These are phyloP conservation scores for Takashimella tepidaria DNA, from an alignment of 1,284 basidiomycete species.

Conservation along the genomic window DNA sequence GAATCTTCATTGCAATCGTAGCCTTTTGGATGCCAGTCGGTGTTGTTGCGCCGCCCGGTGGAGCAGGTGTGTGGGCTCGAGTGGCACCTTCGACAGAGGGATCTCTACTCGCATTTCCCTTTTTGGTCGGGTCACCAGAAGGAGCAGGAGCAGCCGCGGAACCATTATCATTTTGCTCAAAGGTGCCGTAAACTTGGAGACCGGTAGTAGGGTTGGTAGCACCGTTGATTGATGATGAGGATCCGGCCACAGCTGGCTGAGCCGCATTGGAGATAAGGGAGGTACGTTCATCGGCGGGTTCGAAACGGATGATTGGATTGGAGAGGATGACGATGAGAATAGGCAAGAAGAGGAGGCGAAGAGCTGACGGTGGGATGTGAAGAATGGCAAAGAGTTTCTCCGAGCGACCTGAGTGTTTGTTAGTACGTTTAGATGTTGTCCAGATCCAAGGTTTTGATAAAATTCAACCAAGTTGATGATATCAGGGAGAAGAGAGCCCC, in stretches of 20 bases:
- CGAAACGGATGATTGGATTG: slow-evolving; percentile 31
- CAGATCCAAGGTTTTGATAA: not conserved
- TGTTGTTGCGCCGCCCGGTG: slow-evolving; percentile 1
- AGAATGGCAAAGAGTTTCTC: slow-evolving; percentile 33
- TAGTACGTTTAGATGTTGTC: too few species aligned
- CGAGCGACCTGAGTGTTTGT: slow-evolving; percentile 12
- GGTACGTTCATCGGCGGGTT: slow-evolving; percentile 33
- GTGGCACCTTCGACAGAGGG: not conserved
- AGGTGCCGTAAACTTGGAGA: slow-evolving; percentile 28
- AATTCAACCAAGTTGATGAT: too few species aligned
- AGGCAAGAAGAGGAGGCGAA: slow-evolving; percentile 34
- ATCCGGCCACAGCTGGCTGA: not conserved
- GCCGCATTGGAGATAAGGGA: slow-evolving; percentile 22
- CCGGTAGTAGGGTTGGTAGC: too few species aligned
- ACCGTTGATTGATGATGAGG: too few species aligned
- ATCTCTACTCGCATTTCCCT: not conserved
- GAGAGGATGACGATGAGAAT: slow-evolving; percentile 28
- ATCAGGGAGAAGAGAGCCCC: too few species aligned
- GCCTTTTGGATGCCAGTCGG: slow-evolving; percentile 6
- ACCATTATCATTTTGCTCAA: slow-evolving; percentile 12
- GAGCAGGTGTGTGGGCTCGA: slow-evolving; percentile 15
- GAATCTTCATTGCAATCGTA: slow-evolving; percentile 32
- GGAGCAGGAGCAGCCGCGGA: not conserved
- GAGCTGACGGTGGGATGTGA: slow-evolving; percentile 28
- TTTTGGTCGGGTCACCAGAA: slow-evolving; percentile 1